Base-by-base conservation (phyloP, 2,329 filamentous ascomycete species). In the Blastomyces gilchristii region DNA sequence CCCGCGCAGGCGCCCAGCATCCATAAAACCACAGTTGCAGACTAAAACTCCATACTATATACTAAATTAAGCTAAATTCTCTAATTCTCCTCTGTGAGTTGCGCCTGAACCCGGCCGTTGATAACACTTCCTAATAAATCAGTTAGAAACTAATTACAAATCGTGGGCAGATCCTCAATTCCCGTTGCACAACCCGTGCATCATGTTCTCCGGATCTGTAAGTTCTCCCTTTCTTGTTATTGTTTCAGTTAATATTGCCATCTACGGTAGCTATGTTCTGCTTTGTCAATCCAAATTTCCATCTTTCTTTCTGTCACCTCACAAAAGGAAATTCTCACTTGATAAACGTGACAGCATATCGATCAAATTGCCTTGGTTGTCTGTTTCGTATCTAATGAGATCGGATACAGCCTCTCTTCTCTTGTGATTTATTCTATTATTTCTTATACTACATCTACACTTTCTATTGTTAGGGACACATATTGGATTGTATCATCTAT, bases 181-280 rank as follows among this genome's bases (percentile, higher is more conserved):
- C 22, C n/a, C 39, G 28, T 34, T 43, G 25, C n/a, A n/a, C n/a
- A 56, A 49, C 41, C 14, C 62, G 41, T 43, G 53, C 59, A 69
- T 49, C 61, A 76, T 76, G 74, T 76, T 76, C 63, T 70, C 71
- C 45, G 75, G 71, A 45, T 65, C 68, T 56, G 72, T 75, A 68
- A 68, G 71, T 69, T 25, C 43, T 1, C 63, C 41, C 25, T n/a
- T n/a, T 34, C 18, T 37, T 61, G 28, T 60, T 47, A 28, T 45
- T 28, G 34, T 43, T 45, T 45, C 41, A 39, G 41, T 45, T 58
- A 43, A 18, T 31, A 47, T 31, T 11, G 31, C 4, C 31, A 31
- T n/a, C 31, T 22, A 11, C n/a, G 7, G n/a, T 14, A 39, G 8
- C 8, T 11, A 39, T 9, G n/a, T 52, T 31, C 14, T 31, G 49